Evolutionary conservation across 2,329 filamentous ascomycete genomes (phyloP).

Genomic region (Cladosporium austrohemisphaericum): DNA sequence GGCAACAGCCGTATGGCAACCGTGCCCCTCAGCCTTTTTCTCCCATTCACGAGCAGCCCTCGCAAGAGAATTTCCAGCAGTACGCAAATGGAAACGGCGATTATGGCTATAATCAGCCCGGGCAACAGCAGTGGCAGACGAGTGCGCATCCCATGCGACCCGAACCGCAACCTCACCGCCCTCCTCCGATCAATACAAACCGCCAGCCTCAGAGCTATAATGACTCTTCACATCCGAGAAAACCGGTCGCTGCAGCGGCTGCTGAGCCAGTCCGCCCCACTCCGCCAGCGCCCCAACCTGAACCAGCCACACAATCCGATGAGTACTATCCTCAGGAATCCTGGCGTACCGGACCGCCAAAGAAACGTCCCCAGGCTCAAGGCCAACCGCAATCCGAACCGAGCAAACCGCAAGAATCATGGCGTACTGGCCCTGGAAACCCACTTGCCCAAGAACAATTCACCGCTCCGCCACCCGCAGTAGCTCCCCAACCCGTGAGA

Average conservation of each 20-base stretch:
- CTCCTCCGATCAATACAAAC: background rate
- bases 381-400: no score
- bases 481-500: background rate
- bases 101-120: background rate
- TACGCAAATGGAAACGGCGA: background rate
- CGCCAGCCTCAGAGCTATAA: background rate
- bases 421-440: background rate
- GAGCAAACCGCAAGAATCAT: background rate
- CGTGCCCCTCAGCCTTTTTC: slow-evolving; percentile 13
- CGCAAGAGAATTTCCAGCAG: slow-evolving; percentile 20
- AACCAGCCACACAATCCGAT: background rate
- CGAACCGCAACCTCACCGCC: background rate
- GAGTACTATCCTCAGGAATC: slow-evolving; percentile 4
- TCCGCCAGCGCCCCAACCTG: background rate
- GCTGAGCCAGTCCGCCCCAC: background rate
- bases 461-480: background rate
- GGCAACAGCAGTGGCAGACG: background rate
- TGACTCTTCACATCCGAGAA: background rate
- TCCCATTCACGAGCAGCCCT: slow-evolving; percentile 9
- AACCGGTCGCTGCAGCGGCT: no score
- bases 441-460: background rate
- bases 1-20: slow-evolving; percentile 6
- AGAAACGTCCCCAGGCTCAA: background rate
- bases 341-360: slow-evolving; percentile 3
- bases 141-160: background rate